Conservation (phyloP, 1,284 basidiomycete species). For the Caloboletus firmus region DNA sequence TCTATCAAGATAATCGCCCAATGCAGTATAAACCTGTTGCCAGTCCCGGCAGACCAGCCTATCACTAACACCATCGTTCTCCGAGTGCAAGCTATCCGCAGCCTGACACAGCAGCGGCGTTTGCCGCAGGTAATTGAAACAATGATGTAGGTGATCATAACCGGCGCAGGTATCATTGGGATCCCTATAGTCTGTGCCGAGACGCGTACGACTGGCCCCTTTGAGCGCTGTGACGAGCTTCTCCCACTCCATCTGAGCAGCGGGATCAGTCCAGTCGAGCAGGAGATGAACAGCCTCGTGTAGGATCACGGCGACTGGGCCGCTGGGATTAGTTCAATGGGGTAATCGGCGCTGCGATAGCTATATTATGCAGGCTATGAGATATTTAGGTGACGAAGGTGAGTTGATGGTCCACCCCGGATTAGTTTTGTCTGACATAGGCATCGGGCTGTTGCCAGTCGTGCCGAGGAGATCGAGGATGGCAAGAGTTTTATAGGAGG, state of each 20-base stretch:
- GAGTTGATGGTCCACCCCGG: neutral
- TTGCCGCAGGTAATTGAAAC: conserved; percentile 37
- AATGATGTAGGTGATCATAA: conserved; percentile 13
- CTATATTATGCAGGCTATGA: neutral
- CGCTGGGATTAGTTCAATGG: neutral
- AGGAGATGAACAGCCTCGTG: conserved; percentile 16
- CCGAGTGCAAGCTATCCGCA: conserved; percentile 32
- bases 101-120: conserved; percentile 33
- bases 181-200: conserved; percentile 13
- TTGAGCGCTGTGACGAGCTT: conserved; percentile 9
- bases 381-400: neutral
- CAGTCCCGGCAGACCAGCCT: conserved; percentile 36
- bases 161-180: conserved; percentile 10
- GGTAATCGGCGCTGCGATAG: conserved; percentile 3
- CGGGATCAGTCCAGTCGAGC: conserved; percentile 7
- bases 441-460: conserved; percentile 3
- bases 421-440: neutral
- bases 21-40: conserved; percentile 19
- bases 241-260: conserved; percentile 7
- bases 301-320: conserved; percentile 5
- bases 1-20: too few relatives aligned
- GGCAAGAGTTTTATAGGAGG: neutral
- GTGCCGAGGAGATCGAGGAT: conserved; percentile 8
- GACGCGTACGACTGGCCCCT: conserved; percentile 11
- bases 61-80: conserved; percentile 17